Percentiles rank a stretch among this genome's conserved stretches.
Evolutionary conservation across 1,284 basidiomycete species (phyloP).

Genomic region (Pseudozyma thailandica): DNA sequence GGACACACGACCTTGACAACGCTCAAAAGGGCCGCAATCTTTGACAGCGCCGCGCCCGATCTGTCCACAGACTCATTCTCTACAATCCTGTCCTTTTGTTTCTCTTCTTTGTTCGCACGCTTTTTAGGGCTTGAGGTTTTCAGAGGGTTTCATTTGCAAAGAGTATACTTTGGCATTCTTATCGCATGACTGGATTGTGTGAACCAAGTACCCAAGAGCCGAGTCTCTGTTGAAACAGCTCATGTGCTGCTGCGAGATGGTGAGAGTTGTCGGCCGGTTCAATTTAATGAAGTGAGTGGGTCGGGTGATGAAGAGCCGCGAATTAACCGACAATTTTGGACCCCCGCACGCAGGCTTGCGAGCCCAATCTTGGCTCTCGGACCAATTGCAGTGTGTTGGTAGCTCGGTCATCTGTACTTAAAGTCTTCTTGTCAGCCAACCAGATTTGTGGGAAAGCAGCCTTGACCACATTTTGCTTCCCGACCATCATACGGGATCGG

Average conservation of each 20-base stretch:
- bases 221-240: no score
- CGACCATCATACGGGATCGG: not conserved
- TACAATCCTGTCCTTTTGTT: not conserved
- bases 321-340: conserved; percentile 3
- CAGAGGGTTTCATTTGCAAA: not conserved
- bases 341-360: not conserved
- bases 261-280: not conserved
- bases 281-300: not conserved
- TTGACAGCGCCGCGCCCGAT: not conserved
- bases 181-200: no score
- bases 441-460: no score
- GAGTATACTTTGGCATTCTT: no score
- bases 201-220: no score
- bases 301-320: no score
- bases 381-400: not conserved
- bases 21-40: not conserved
- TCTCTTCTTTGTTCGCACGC: not conserved
- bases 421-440: no score
- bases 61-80: not conserved
- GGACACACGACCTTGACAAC: not conserved
- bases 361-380: conserved; percentile 1
- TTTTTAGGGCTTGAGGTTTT: not conserved
- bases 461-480: not conserved
- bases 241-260: no score
- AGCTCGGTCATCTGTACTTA: no score